Conservation (phyloP, 768 basidiomycete species). For the Trametes maxima region DNA sequence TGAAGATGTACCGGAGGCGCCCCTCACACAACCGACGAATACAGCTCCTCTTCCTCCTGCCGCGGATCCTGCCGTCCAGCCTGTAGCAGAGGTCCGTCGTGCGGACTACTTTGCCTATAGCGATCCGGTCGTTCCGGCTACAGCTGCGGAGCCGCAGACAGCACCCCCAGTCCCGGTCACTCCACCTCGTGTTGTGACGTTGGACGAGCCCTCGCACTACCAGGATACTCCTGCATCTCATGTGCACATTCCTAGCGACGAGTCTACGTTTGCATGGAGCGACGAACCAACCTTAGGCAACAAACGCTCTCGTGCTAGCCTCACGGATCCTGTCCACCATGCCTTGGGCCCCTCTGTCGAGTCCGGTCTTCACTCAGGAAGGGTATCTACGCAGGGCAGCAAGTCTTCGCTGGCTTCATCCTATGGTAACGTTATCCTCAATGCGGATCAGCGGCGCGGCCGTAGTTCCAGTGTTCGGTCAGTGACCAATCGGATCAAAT, state of each 20-base stretch:
- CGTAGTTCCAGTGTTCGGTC: constrained; percentile 33
- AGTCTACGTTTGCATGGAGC: constrained; percentile 30
- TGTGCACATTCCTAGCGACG: constrained; percentile 25
- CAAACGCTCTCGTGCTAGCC: constrained; percentile 17
- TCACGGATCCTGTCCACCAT: constrained; percentile 15
- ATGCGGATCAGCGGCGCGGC: constrained; percentile 26
- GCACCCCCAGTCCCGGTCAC: constrained; percentile 13
- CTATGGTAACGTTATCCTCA: constrained; percentile 26
- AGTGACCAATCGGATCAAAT: not conserved
- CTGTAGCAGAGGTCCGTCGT: constrained; percentile 16
- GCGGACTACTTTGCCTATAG: constrained; percentile 30
- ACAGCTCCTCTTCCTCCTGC: constrained; percentile 1
- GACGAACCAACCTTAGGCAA: constrained; percentile 19
- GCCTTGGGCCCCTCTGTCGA: not conserved
- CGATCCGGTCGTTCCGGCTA: constrained; percentile 23
- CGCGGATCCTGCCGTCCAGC: not conserved
- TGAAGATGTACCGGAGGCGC: not conserved
- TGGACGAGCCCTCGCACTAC: constrained; percentile 20
- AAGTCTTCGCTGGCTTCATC: constrained; percentile 32
- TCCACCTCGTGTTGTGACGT: constrained; percentile 25
- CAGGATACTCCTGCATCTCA: constrained; percentile 9
- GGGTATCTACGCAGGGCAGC: constrained; percentile 26
- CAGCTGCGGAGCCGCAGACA: constrained; percentile 6
- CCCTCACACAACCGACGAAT: not conserved
- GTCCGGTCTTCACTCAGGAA: constrained; percentile 3